Conservation (phyloP, 768 basidiomycete species). For the Phallus indusiatus region DNA sequence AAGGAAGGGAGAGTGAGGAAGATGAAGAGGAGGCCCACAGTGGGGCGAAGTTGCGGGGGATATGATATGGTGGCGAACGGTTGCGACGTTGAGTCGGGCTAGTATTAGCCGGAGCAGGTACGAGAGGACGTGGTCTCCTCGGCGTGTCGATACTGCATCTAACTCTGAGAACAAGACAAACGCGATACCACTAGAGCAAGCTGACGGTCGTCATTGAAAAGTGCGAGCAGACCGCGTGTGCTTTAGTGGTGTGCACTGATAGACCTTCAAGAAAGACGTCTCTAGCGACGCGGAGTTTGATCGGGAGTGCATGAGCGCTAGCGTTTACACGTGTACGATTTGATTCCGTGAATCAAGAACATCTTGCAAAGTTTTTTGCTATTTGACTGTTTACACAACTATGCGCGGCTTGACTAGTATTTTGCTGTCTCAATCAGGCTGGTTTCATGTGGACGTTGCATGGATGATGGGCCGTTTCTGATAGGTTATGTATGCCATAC, state of each 20-base stretch:
- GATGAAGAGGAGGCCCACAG: too few species aligned
- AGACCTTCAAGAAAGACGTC: conserved; percentile 14
- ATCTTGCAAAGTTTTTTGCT: too few species aligned
- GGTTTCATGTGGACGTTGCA: too few species aligned
- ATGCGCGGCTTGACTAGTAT: too few species aligned
- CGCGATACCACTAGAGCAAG: conserved; percentile 10
- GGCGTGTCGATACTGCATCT: conserved; percentile 11
- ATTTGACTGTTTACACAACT: too few species aligned
- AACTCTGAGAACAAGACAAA: conserved; percentile 12
- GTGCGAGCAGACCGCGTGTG: conserved; percentile 7
- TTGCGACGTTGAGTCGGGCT: background rate
- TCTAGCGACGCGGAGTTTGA: too few species aligned
- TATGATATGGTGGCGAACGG: background rate
- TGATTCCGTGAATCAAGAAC: too few species aligned
- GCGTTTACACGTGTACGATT: conserved; percentile 8
- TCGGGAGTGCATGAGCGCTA: conserved; percentile 7
- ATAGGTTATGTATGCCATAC: too few species aligned
- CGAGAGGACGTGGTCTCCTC: conserved; percentile 5
- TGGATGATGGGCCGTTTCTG: too few species aligned
- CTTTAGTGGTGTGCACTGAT: conserved; percentile 8
- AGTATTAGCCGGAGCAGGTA: background rate
- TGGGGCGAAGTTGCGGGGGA: background rate
- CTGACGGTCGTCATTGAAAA: background rate
- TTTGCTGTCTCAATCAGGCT: too few species aligned
- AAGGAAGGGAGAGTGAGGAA: too few species aligned